phyloP scores from a whole-genome alignment of 768 basidiomycete genomes.

The Xerocomellus chrysenteron region DNA sequence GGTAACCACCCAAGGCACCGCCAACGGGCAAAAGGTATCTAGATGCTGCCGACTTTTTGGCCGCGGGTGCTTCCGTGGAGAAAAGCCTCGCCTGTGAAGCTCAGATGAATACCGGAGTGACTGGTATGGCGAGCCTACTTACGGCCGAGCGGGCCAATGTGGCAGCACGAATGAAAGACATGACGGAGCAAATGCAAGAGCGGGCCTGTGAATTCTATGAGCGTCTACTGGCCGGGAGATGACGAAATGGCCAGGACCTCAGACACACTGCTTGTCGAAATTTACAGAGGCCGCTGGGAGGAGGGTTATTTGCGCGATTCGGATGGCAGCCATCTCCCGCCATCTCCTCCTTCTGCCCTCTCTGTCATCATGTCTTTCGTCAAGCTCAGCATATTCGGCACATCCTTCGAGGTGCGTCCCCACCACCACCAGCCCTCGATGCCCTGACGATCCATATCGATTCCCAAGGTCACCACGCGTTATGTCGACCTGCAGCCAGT shows the following conservation, averaged over 20 bases:
- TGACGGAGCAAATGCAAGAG: slow-evolving; percentile 12
- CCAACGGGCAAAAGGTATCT: slow-evolving; percentile 38
- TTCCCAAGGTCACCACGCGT: slow-evolving; percentile 84
- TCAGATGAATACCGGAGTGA: background rate
- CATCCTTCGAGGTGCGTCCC: slow-evolving; percentile 82
- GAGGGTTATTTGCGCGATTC: slow-evolving; percentile 21
- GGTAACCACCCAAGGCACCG: slow-evolving; percentile 42
- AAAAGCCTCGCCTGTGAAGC: slow-evolving; percentile 41
- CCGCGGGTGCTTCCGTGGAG: slow-evolving; percentile 44
- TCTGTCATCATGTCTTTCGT: slow-evolving; percentile 77
- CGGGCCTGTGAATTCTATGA: no score
- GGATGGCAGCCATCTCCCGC: slow-evolving; percentile 14
- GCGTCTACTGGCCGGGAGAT: no score
- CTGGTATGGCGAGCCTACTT: slow-evolving; percentile 29
- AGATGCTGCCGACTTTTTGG: slow-evolving; percentile 50
- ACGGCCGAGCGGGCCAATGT: slow-evolving; percentile 45
- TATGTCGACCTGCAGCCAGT: slow-evolving; percentile 99
- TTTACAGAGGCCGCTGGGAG: slow-evolving; percentile 6
- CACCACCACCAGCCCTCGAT: slow-evolving; percentile 12
- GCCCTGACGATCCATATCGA: slow-evolving; percentile 16
- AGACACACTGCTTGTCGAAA: slow-evolving; percentile 18
- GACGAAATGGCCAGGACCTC: slow-evolving; percentile 12
- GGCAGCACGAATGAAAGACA: slow-evolving; percentile 45
- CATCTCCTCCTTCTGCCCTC: slow-evolving; percentile 13
- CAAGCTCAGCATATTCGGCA: slow-evolving; percentile 98